Percentiles rank a stretch among this genome's conserved stretches.
Conservation (phyloP, 2,329 filamentous ascomycete species). For the Diaporthe sp. region DNA sequence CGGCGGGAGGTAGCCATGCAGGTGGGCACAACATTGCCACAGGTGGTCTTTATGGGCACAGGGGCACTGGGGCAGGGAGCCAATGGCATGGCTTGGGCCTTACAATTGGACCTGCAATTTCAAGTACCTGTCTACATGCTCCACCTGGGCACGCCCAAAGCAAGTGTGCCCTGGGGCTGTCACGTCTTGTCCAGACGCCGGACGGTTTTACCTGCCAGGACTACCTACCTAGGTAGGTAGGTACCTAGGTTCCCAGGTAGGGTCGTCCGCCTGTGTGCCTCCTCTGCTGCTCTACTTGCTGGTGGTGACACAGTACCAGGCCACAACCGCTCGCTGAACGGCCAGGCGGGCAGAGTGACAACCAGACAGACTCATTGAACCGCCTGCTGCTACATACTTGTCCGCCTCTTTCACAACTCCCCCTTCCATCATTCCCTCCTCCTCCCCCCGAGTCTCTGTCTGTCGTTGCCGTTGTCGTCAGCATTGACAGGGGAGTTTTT, state of each 20-base stretch:
- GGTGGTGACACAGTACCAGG: background rate
- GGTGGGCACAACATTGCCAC: conserved; percentile 26
- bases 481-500: conserved; percentile 34
- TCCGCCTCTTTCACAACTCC: conserved; percentile 31
- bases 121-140: conserved; percentile 25
- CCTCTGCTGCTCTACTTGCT: too few species aligned
- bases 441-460: conserved; percentile 22
- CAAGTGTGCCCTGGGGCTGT: conserved; percentile 20
- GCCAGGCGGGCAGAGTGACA: background rate
- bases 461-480: conserved; percentile 29
- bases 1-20: conserved; percentile 18
- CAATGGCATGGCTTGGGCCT: conserved; percentile 23
- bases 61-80: conserved; percentile 10
- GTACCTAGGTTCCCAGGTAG: background rate
- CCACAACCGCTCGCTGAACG: conserved; percentile 4
- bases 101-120: conserved; percentile 30
- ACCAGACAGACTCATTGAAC: conserved; percentile 1
- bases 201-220: conserved; percentile 25
- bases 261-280: too few species aligned
- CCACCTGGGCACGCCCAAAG: conserved; percentile 21
- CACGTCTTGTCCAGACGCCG: conserved; percentile 28
- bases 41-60: conserved; percentile 25
- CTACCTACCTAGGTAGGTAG: conserved; percentile 12
- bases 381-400: conserved; percentile 13
- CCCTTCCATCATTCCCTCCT: conserved; percentile 10